Base-by-base conservation (phyloP, 78 protist genomes). In the Emiliania huxleyi region DNA sequence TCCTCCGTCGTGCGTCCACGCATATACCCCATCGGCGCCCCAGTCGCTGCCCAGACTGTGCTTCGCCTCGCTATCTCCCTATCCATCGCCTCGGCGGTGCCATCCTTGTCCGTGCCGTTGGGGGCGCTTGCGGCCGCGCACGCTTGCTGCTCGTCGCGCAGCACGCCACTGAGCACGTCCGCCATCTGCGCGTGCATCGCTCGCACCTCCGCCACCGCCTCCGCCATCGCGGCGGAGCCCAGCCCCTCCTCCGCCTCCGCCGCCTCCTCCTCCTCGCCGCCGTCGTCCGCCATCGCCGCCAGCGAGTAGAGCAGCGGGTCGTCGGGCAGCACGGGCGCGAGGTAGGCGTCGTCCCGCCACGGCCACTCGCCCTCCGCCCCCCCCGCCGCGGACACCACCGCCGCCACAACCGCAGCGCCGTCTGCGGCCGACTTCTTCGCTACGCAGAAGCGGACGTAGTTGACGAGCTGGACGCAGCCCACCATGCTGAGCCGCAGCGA, bases 291-390 rank as follows among this genome's bases (percentile, higher is more conserved):
- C 5, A 1, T 29, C 3, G 49, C 44, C 18, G 23, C 44, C 29
- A 77, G 87, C 18, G 37, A 18, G n/a, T 42, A 77, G n/a, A 77
- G 87, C 49, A 77, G 87, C 23, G 87, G 87, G 29, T 77, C 87
- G 49, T 77, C 87, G 18, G 44, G 37, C 49, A 77, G 49, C 37
- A 77, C 44, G 48, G 87, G 87, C 87, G 0, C 8, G 48, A 77
- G 44, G 87, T 77, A 42, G 48, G 37, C 29, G 49, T 77, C 87
- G 48, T 77, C 87, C 33, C 33, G 35, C 87, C 49, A 37, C 29
- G 87, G 87, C 44, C 44, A 0, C 29, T 23, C 71, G 40, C 40
- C 79, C 11, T 12, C 42, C 42, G 79, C 79, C 12, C 42, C 79
- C 1, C 12, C 42, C 43, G n/a, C 42, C 79, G 35, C 40, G 29